Evolutionary conservation across 2,329 filamentous ascomycete species (phyloP), one percentile per base, ranked within the genome.

Genomic region (Colletotrichum eremochloae): DNA sequence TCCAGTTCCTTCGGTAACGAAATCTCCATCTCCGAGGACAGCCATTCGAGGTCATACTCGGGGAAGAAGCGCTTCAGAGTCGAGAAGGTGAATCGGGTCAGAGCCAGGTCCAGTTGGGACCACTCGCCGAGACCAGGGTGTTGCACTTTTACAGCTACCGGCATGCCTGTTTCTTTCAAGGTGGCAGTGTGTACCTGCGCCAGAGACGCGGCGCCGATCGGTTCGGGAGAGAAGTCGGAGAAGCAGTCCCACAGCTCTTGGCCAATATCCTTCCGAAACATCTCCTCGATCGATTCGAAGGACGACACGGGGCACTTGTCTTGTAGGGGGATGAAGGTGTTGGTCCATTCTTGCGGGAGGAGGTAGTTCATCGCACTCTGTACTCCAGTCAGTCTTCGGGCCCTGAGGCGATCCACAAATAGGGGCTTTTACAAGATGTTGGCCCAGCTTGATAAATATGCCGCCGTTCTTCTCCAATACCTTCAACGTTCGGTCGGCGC

Each of bases 381-480:
- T 38, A n/a, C 14, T 48, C 3, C 46, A 9, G 73, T 79, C 61
- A 82, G 78, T 38, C 46, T 57, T n/a, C 36, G 38, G 12, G 52
- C 3, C 14, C 12, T 2, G 12, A 14, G 3, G 20, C 44, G n/a
- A 15, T 14, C 3, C 3, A 29, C 5, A 29, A 24, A 31, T 20
- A 5, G 36, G 20, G 9, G 20, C 8, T 74, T 83, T 53, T 86
- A 92, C 91, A 82, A 99, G 82, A 83, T 99, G 96, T 78, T 99
- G 96, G 9, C 96, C 96, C 50, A 99, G 86, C 83, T 99, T 99
- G 81, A 99, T 98, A 78, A 98, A 99, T 75, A 99, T 97, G 38
- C 96, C 97, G 36, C 97, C 96, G 81, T 98, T 98, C 86, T 94
- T 94, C 86, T 99, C 96, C 75, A 98, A 84, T 1, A 97, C 95